Base-by-base conservation (phyloP, 371 early-diverging fungal species). In the Mycotypha africana region DNA sequence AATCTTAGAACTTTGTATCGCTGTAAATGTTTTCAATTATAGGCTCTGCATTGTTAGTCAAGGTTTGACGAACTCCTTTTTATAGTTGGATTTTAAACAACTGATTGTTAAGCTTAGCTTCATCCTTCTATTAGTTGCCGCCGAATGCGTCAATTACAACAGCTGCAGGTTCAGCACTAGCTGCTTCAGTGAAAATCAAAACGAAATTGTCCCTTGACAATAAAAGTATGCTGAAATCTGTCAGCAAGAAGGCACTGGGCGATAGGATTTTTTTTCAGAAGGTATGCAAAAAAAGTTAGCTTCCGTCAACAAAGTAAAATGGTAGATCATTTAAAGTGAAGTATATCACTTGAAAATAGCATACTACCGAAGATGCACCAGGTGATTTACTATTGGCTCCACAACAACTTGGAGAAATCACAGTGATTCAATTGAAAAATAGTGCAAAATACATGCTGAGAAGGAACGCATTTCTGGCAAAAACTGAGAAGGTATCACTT, bases 371-470 rank as follows among this genome's bases (percentile, higher is more conserved):
- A 3, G 59, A 56, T 5, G 25, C 47, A 4, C 58, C 82, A 4
- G 87, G 85, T 14, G 89, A 86, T 51, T 67, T 87, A n/a, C 62
- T 88, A 43, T 47, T 88, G 38, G 81, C 85, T 4, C 87, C 87
- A 12, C 62, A 63, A 31, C 58, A 62, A 21, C 68, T 85, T 38
- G 84, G 86, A 24, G 87, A 83, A 31, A 79, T 87, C 47, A 74
- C 78, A 1, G 76, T 75, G 4, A 72, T 88, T 32, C 65, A 79
- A 20, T 55, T 86, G 49, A 71, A 76, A 24, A 82, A 81, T 12
- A 65, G 69, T 2, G 66, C 70, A 9, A 85, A 83, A 40, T 82
- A 84, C 45, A 82, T 72, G 48, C 67, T 88, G 38, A 70, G 86
- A 42, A 75, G 81, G n/a, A 77, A 78, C 32, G 76, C 87, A 11